Evolutionary conservation across 768 basidiomycete genomes (phyloP).

Genomic region (Lactarius tabidus): DNA sequence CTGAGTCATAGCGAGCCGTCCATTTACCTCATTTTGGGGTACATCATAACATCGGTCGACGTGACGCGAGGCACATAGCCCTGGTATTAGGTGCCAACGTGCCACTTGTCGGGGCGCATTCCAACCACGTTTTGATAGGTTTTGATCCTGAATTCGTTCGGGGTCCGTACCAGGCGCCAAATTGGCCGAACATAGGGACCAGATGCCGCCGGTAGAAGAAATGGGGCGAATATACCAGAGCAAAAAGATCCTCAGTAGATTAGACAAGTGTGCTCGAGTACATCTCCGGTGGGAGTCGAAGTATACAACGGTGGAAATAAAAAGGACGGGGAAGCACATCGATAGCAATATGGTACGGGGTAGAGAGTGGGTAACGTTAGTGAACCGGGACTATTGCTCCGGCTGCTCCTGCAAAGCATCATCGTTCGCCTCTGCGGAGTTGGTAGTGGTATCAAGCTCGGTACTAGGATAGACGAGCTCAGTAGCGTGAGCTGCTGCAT

Average conservation of each 20-base stretch:
- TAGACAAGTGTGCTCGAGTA: conserved; percentile 4
- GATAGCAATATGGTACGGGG: neutral
- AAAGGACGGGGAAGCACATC: neutral
- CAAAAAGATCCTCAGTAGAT: conserved; percentile 2
- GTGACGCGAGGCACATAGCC: neutral
- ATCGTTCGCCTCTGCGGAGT: neutral
- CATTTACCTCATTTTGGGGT: conserved; percentile 14
- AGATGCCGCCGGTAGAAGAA: neutral
- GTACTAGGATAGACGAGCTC: conserved; percentile 1
- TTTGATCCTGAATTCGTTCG: neutral
- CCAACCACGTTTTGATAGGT: neutral
- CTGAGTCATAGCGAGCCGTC: neutral
- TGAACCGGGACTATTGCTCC: neutral
- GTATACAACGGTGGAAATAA: conserved; percentile 1
- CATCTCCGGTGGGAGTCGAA: neutral
- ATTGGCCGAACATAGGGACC: neutral
- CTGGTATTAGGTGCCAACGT: neutral
- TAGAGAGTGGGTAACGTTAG: neutral
- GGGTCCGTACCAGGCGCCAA: neutral
- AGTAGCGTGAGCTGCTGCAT: neutral
- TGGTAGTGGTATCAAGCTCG: neutral
- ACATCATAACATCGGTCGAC: neutral
- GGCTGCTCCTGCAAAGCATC: neutral
- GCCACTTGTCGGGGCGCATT: neutral
- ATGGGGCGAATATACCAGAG: neutral